These are phyloP conservation scores for Trichoderma erinaceum DNA, from an alignment of 495 filamentous ascomycete species.

Conservation along the genomic window DNA sequence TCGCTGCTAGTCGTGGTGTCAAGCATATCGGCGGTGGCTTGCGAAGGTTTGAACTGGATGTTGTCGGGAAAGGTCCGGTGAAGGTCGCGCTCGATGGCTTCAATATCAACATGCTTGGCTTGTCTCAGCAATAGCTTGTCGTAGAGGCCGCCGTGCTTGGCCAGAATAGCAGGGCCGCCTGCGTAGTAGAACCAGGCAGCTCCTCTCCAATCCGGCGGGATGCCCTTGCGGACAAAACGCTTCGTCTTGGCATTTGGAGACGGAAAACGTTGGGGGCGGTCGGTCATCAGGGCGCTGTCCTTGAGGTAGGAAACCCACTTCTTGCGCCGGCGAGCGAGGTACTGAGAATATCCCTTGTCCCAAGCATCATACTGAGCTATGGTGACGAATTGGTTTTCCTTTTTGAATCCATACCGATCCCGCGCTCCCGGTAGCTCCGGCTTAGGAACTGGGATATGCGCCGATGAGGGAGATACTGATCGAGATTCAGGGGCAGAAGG, in stretches of 20 bases:
- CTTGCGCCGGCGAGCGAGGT: slow-evolving; percentile 59
- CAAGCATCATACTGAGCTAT: slow-evolving; percentile 75
- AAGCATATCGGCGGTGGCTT: background rate
- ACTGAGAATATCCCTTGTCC: slow-evolving; percentile 63
- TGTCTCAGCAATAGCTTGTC: slow-evolving; percentile 58
- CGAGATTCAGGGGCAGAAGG: slow-evolving; percentile 16
- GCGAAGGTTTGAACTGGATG: slow-evolving; percentile 69
- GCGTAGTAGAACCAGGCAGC: slow-evolving; percentile 97
- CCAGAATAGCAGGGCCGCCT: slow-evolving; percentile 72
- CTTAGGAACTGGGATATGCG: slow-evolving; percentile 19
- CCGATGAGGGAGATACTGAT: background rate
- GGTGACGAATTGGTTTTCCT: slow-evolving; percentile 73
- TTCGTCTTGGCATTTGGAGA: slow-evolving; percentile 75
- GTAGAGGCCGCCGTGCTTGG: slow-evolving; percentile 69
- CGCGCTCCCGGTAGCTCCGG: slow-evolving; percentile 38
- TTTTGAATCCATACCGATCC: slow-evolving; percentile 90
- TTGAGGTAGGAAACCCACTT: slow-evolving; percentile 79
- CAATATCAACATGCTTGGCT: slow-evolving; percentile 64
- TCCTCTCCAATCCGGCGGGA: slow-evolving; percentile 86
- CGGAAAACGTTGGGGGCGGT: slow-evolving; percentile 71
- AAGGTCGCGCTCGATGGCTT: slow-evolving; percentile 91
- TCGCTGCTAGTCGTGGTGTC: slow-evolving; percentile 9
- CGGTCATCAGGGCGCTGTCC: slow-evolving; percentile 65
- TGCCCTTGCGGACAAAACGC: slow-evolving; percentile 88
- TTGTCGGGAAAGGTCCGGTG: slow-evolving; percentile 97